Evolutionary conservation across 2,329 filamentous ascomycete species (phyloP).

Genomic region (Venturia aucupariae): DNA sequence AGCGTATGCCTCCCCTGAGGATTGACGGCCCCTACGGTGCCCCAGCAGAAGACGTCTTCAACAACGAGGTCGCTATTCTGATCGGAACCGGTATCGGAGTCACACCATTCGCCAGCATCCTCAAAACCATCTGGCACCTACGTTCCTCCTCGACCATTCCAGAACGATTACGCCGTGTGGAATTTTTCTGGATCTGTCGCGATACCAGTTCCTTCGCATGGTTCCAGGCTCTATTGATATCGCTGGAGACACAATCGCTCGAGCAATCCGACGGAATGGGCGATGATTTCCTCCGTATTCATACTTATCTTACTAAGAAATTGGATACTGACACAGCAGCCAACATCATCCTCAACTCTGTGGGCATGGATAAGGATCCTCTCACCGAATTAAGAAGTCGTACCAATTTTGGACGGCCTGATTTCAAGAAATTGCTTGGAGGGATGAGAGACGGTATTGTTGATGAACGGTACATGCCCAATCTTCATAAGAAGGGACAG

Average conservation of each 20-base stretch:
- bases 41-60: conserved; percentile 93
- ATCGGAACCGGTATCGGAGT: conserved; percentile 83
- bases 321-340: conserved; percentile 87
- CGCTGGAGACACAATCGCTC: conserved; percentile 76
- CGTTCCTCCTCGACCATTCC: conserved; percentile 69
- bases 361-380: conserved; percentile 79
- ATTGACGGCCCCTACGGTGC: conserved; percentile 96
- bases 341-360: conserved; percentile 94
- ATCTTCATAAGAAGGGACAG: conserved; percentile 49
- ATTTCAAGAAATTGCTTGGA: conserved; percentile 71
- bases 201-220: conserved; percentile 95
- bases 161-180: conserved; percentile 79
- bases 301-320: conserved; percentile 93
- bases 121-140: conserved; percentile 98
- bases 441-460: conserved; percentile 83
- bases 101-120: conserved; percentile 75
- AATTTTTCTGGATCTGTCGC: conserved; percentile 98
- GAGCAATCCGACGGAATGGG: conserved; percentile 47
- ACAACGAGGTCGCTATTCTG: conserved; percentile 79
- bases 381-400: conserved; percentile 82
- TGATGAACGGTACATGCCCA: conserved; percentile 75
- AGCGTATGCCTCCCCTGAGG: conserved; percentile 80
- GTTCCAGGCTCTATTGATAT: conserved; percentile 91
- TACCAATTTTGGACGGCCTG: conserved; percentile 90
- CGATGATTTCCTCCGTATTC: conserved; percentile 83